phyloP scores from a whole-genome alignment of 208 protist species.

The Perkinsela sp. region DNA sequence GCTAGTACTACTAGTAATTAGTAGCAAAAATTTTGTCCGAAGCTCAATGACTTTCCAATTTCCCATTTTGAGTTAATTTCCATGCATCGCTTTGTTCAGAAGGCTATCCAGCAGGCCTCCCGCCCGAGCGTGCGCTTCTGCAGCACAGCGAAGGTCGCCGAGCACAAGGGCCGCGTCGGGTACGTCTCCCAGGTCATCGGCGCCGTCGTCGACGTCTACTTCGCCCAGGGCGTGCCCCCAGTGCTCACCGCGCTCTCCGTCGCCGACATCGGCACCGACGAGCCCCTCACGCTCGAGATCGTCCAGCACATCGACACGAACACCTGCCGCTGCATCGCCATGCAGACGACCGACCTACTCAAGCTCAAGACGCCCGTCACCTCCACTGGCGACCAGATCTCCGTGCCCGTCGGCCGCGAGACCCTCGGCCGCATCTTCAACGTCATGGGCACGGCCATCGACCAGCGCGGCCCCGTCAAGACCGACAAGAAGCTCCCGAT shows the following conservation, averaged over 20 bases:
- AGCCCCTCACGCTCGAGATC: constrained; percentile 82
- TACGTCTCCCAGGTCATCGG: constrained; percentile 80
- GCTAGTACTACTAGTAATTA: too few species aligned
- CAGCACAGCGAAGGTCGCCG: constrained; percentile 9
- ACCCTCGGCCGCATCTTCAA: constrained; percentile 93
- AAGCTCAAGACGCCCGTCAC: constrained; percentile 68
- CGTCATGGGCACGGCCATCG: constrained; percentile 91
- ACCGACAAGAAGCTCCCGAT: constrained; percentile 63
- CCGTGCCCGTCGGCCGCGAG: constrained; percentile 73
- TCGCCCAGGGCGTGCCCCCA: constrained; percentile 71
- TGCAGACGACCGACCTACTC: constrained; percentile 90
- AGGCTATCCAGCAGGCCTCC: background rate
- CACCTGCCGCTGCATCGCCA: constrained; percentile 86
- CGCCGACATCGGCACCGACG: constrained; percentile 28
- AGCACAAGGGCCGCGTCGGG: constrained; percentile 41
- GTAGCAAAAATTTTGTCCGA: too few species aligned
- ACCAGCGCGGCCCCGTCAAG: constrained; percentile 79
- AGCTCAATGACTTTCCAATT: too few species aligned
- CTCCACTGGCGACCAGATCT: constrained; percentile 79
- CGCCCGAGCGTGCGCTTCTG: constrained; percentile 1
- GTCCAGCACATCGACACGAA: constrained; percentile 80
- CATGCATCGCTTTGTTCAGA: background rate
- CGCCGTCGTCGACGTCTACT: constrained; percentile 91
- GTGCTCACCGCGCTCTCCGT: constrained; percentile 86
- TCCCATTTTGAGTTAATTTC: too few species aligned